Evolutionary conservation across 306 rosid genomes (phyloP).

Genomic region (Cucurbita maxima): DNA sequence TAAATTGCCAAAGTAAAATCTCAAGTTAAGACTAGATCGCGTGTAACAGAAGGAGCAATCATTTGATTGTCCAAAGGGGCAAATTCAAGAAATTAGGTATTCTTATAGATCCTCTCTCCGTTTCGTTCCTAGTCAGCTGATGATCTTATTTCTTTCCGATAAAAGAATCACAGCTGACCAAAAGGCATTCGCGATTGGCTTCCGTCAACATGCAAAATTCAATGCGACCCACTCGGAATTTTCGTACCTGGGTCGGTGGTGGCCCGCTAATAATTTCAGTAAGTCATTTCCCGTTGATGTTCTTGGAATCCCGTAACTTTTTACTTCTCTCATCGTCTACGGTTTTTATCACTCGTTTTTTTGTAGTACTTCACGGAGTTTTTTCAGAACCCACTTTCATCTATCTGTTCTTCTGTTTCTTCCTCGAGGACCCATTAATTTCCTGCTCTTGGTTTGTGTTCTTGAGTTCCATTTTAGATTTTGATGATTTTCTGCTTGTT

Average conservation of each 20-base stretch:
- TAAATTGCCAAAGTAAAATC: too few species aligned
- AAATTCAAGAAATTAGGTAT: background rate
- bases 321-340: background rate
- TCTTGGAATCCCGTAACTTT: background rate
- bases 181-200: background rate
- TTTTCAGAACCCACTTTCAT: background rate
- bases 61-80: background rate
- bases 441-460: background rate
- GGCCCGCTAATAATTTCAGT: slow-evolving; percentile 6
- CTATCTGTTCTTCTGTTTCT: background rate
- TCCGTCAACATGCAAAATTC: slow-evolving; percentile 1
- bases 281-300: background rate
- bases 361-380: background rate
- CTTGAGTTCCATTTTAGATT: background rate
- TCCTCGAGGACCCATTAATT: background rate
- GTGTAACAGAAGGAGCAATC: background rate
- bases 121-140: background rate
- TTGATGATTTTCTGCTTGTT: background rate
- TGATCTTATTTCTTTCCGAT: background rate
- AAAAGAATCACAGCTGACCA: background rate
- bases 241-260: slow-evolving; percentile 5
- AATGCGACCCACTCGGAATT: background rate
- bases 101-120: background rate
- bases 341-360: background rate
- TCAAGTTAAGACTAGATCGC: too few species aligned